Conservation (phyloP, 2,329 filamentous ascomycete species). For the Clonostachys chloroleuca region DNA sequence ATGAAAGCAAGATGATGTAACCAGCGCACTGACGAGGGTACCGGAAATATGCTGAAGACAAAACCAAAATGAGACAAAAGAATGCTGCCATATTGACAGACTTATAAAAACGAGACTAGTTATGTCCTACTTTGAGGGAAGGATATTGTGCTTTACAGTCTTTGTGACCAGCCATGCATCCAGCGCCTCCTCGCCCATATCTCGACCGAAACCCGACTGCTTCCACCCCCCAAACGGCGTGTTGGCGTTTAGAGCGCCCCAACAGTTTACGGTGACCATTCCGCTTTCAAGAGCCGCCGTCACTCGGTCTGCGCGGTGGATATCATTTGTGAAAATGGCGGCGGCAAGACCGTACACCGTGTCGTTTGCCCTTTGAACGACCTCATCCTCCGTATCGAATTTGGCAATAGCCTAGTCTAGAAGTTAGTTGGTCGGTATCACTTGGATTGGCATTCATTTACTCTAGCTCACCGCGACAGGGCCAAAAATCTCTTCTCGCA, state of each 20-base stretch:
- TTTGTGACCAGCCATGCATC: not conserved
- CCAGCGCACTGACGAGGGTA: no score
- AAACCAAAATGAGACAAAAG: no score
- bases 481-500: not conserved
- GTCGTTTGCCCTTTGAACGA: not conserved
- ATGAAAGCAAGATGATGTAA: no score
- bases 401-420: conserved; percentile 9
- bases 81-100: no score
- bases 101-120: no score
- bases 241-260: conserved; percentile 4
- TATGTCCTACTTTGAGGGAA: not conserved
- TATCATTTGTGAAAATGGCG: not conserved
- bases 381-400: not conserved
- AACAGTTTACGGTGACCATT: not conserved
- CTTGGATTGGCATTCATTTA: not conserved
- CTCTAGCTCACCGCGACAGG: not conserved
- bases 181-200: conserved; percentile 27
- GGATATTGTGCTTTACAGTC: not conserved
- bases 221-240: conserved; percentile 41
- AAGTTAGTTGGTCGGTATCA: not conserved
- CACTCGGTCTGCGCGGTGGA: not conserved
- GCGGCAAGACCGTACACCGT: not conserved
- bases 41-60: no score
- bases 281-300: not conserved
- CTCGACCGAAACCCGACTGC: conserved; percentile 52